Evolutionary conservation across 169 alveolate genomes (phyloP).

Genomic region (Plasmodium gonderi): DNA sequence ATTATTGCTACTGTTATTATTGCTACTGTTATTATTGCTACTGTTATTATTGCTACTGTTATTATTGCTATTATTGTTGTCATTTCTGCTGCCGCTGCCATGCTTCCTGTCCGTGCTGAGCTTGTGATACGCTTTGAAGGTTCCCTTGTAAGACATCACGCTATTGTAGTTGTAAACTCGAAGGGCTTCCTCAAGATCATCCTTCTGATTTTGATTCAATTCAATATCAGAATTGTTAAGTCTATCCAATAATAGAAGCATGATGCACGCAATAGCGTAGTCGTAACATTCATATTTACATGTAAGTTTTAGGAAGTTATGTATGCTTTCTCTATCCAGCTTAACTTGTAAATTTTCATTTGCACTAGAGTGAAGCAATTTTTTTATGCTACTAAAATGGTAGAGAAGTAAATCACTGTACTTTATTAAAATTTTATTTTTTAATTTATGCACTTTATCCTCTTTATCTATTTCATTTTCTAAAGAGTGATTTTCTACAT

Average conservation of each 20-base stretch:
- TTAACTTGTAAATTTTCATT: not conserved
- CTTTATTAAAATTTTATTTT: slow-evolving; percentile 16
- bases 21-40: not conserved
- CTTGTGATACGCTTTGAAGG: slow-evolving; percentile 40
- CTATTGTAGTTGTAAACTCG: slow-evolving; percentile 20
- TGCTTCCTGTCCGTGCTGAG: no score
- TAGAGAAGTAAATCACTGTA: slow-evolving; percentile 18
- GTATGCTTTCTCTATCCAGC: slow-evolving; percentile 24
- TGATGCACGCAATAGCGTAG: slow-evolving; percentile 20
- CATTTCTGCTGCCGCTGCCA: not conserved
- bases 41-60: not conserved
- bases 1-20: not conserved
- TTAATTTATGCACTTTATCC: slow-evolving; percentile 10
- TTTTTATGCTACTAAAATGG: slow-evolving; percentile 1
- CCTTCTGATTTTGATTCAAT: slow-evolving; percentile 21
- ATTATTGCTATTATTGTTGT: not conserved
- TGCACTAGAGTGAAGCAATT: not conserved
- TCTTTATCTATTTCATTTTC: not conserved
- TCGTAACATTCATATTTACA: slow-evolving; percentile 30
- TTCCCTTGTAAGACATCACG: slow-evolving; percentile 2
- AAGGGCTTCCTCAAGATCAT: slow-evolving; percentile 26
- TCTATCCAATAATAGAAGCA: slow-evolving; percentile 40
- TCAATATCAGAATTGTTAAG: slow-evolving; percentile 17
- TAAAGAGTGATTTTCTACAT: not conserved
- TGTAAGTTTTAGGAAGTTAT: slow-evolving; percentile 1